phyloP scores from a whole-genome alignment of 768 basidiomycete genomes.

The Phylloporus scabripes region DNA sequence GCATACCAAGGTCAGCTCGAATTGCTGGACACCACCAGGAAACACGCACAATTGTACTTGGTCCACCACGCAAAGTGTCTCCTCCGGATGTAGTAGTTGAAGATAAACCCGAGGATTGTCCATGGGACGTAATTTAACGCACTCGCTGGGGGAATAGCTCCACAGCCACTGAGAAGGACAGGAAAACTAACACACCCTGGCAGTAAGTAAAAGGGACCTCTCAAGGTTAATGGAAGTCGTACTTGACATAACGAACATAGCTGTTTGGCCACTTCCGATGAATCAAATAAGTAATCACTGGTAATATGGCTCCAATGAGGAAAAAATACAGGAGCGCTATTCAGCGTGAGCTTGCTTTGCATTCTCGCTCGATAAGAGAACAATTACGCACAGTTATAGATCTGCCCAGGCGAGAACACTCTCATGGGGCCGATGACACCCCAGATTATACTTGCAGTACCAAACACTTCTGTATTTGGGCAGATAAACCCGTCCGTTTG shows the following conservation, averaged over 20 bases:
- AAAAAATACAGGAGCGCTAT: conserved; percentile 63
- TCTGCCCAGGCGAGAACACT: conserved; percentile 62
- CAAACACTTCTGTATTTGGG: conserved; percentile 66
- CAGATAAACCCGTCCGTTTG: conserved; percentile 58
- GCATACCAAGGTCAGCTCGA: conserved; percentile 14
- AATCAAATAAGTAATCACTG: conserved; percentile 49
- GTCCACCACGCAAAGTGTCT: conserved; percentile 64
- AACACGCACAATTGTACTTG: conserved; percentile 41
- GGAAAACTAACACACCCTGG: conserved; percentile 31
- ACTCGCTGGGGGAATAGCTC: conserved; percentile 60
- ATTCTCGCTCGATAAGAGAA: not conserved
- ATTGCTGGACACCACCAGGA: not conserved
- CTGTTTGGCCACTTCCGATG: conserved; percentile 57
- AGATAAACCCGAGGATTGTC: conserved; percentile 60
- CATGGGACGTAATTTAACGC: conserved; percentile 66
- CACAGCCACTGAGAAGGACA: conserved; percentile 51
- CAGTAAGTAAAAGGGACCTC: conserved; percentile 38
- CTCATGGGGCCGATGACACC: conserved; percentile 74
- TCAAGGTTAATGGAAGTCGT: conserved; percentile 43
- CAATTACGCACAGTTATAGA: conserved; percentile 46
- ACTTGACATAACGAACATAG: conserved; percentile 61
- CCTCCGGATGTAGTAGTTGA: conserved; percentile 56
- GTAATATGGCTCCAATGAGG: conserved; percentile 65
- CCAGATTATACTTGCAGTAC: conserved; percentile 76
- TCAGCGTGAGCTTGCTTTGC: not conserved